Conservation (phyloP, 345 rosid species). For the Bruguiera sexangula region DNA sequence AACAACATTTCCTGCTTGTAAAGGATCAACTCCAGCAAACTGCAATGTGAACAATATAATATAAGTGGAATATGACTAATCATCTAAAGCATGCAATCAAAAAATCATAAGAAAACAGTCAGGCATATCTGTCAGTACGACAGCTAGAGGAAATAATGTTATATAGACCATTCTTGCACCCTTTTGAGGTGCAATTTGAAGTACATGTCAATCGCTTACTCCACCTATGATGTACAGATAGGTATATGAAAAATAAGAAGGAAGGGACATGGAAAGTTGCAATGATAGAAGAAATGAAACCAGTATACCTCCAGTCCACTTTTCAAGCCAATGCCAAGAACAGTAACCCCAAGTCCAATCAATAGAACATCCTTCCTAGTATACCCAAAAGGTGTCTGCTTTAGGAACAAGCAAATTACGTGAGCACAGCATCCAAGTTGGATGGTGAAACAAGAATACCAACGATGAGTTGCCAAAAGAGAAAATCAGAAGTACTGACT, state of each 20-base stretch:
- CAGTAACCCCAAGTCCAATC: constrained; percentile 84
- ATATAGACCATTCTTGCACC: background rate
- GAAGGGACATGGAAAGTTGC: background rate
- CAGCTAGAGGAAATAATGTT: background rate
- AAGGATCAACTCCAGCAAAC: constrained; percentile 81
- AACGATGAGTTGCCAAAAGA: background rate
- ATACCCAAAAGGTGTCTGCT: constrained; percentile 79
- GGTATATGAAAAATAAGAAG: background rate
- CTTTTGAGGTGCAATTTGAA: background rate
- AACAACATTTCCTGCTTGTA: constrained; percentile 89
- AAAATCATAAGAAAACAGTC: background rate
- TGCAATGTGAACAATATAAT: constrained; percentile 21
- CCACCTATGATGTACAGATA: background rate
- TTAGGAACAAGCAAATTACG: constrained; percentile 14
- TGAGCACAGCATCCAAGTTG: constrained; percentile 2
- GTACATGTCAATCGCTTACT: background rate
- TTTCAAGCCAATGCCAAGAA: constrained; percentile 68
- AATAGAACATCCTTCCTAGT: constrained; percentile 82
- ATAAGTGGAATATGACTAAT: background rate
- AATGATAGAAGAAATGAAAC: constrained; percentile 6
- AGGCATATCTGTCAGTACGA: background rate
- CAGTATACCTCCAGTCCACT: constrained; percentile 83
- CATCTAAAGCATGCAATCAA: background rate
- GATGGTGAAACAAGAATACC: background rate
- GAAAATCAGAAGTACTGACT: background rate